Conservation (phyloP, 352 stramenopile genomes). For the Phytopythium oedochilum region DNA sequence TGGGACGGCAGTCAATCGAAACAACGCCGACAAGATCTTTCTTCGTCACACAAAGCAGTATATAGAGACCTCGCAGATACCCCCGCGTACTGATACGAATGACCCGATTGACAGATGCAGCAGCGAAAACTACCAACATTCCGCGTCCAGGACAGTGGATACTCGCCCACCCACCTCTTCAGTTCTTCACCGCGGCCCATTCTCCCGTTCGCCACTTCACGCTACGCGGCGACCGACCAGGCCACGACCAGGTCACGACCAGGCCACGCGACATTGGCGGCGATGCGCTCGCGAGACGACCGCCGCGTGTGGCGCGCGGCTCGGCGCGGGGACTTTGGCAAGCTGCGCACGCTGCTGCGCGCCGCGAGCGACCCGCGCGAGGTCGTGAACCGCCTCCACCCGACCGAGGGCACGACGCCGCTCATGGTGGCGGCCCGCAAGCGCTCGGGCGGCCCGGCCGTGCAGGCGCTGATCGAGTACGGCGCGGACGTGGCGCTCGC, state of each 20-base stretch:
- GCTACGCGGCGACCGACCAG: too few species aligned
- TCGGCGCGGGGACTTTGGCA: slow-evolving; percentile 22
- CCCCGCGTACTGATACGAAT: not conserved
- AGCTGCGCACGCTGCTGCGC: slow-evolving; percentile 20
- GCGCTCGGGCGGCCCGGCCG: slow-evolving; percentile 34
- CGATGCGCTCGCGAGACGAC: slow-evolving; percentile 7
- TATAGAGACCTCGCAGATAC: too few species aligned
- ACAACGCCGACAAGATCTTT: too few species aligned
- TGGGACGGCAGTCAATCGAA: too few species aligned
- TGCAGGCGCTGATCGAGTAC: slow-evolving; percentile 52
- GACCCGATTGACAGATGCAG: not conserved
- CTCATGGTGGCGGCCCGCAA: slow-evolving; percentile 67
- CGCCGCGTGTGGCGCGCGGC: slow-evolving; percentile 21
- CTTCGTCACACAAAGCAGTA: too few species aligned
- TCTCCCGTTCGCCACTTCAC: too few species aligned
- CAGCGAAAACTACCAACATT: not conserved
- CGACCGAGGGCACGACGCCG: slow-evolving; percentile 46
- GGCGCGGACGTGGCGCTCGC: slow-evolving; percentile 37
- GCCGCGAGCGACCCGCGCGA: slow-evolving; percentile 12
- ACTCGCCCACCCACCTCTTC: not conserved
- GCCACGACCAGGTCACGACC: too few species aligned
- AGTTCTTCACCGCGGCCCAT: too few species aligned
- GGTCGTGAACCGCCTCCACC: slow-evolving; percentile 37
- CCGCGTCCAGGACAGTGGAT: not conserved
- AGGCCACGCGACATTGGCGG: not conserved